Percentiles rank a stretch among this genome's conserved stretches.
Conservation (phyloP, 2,329 filamentous ascomycete genomes). For the Aspergillus cejpii region DNA sequence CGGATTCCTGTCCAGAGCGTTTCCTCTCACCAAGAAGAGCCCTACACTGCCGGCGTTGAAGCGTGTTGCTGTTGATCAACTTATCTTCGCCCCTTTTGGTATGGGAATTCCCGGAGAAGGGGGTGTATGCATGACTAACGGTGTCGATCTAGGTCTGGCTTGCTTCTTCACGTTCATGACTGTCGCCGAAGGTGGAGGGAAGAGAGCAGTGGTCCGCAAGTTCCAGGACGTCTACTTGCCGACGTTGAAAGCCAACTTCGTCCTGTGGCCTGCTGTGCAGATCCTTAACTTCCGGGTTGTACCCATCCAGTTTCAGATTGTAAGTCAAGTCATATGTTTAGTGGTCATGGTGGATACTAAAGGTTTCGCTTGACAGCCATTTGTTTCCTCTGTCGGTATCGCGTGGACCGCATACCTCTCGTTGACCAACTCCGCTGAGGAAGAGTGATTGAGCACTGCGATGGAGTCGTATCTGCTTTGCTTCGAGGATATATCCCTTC, state of each 20-base stretch:
- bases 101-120: constrained; percentile 24
- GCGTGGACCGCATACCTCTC: constrained; percentile 97
- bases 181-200: constrained; percentile 82
- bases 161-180: constrained; percentile 97
- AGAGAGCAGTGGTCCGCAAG: constrained; percentile 71
- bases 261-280: constrained; percentile 93
- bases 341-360: constrained; percentile 4
- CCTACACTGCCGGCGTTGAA: constrained; percentile 75
- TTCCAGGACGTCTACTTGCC: constrained; percentile 90
- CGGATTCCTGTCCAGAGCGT: constrained; percentile 69
- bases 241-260: constrained; percentile 89
- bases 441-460: constrained; percentile 40
- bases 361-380: constrained; percentile 55
- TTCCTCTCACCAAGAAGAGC: constrained; percentile 73
- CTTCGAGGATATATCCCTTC: neutral
- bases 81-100: constrained; percentile 86
- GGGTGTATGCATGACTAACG: constrained; percentile 10
- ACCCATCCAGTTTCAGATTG: constrained; percentile 92
- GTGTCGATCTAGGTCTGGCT: constrained; percentile 54
- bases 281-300: constrained; percentile 94
- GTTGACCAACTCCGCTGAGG: constrained; percentile 78
- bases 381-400: constrained; percentile 92
- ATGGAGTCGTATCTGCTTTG: neutral
- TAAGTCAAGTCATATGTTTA: constrained; percentile 48
- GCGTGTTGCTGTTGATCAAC: constrained; percentile 84